phyloP scores from a whole-genome alignment of 257 asterid species.

The Jacaranda copaia region DNA sequence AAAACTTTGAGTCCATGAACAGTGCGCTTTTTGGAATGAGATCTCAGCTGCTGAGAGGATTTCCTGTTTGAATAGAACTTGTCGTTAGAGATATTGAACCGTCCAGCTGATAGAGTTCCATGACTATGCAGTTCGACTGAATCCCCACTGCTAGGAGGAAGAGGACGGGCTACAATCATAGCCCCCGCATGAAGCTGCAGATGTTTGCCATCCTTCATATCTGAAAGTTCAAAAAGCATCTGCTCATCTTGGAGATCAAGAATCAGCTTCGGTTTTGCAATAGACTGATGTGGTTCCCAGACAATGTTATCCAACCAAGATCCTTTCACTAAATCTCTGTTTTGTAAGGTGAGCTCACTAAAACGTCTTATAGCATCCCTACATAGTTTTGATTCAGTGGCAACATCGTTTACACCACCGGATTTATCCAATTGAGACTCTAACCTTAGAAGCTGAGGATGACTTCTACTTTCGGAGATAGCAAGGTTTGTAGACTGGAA shows the following conservation, averaged over 20 bases:
- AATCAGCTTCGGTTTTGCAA: constrained; percentile 80
- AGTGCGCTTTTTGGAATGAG: constrained; percentile 92
- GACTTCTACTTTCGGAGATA: constrained; percentile 46
- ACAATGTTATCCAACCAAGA: constrained; percentile 86
- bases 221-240: constrained; percentile 94
- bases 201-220: constrained; percentile 63
- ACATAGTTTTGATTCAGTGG: constrained; percentile 49
- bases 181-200: constrained; percentile 93
- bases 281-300: constrained; percentile 80
- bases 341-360: constrained; percentile 73
- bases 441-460: constrained; percentile 90
- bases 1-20: constrained; percentile 90
- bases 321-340: constrained; percentile 79
- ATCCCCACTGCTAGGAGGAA: constrained; percentile 63
- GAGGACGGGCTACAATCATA: constrained; percentile 76
- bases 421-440: constrained; percentile 63
- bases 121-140: constrained; percentile 69
- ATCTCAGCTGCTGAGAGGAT: constrained; percentile 91
- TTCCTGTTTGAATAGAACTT: constrained; percentile 88
- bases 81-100: constrained; percentile 94
- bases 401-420: constrained; percentile 53
- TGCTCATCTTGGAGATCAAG: constrained; percentile 95
- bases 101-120: constrained; percentile 68
- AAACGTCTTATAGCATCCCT: constrained; percentile 70
- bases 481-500: constrained; percentile 41